Conservation (phyloP, 352 stramenopile species). For the Phytophthora nicotianae region DNA sequence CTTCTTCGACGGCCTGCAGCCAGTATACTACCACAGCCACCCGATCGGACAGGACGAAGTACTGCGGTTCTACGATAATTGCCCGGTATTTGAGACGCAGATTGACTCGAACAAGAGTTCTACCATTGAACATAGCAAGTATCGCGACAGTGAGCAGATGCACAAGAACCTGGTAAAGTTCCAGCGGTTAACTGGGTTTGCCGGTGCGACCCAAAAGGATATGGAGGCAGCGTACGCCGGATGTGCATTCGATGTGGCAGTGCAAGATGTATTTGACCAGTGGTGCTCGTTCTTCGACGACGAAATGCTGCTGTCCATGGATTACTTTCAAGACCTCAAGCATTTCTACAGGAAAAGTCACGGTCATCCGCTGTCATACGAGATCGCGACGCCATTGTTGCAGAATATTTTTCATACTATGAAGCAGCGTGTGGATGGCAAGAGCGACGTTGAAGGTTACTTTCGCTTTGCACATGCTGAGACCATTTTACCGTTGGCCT, state of each 20-base stretch:
- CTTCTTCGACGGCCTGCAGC: conserved; percentile 69
- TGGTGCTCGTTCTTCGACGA: conserved; percentile 77
- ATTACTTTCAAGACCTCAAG: conserved; percentile 89
- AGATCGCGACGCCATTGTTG: conserved; percentile 77
- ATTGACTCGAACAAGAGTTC: conserved; percentile 73
- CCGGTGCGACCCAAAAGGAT: conserved; percentile 49
- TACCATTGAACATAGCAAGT: conserved; percentile 57
- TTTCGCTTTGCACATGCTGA: conserved; percentile 89
- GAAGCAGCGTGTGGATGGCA: conserved; percentile 42
- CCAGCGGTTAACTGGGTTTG: conserved; percentile 30
- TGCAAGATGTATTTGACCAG: conserved; percentile 44
- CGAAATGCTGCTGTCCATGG: conserved; percentile 75
- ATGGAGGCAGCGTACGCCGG: conserved; percentile 79
- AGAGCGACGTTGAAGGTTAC: conserved; percentile 52
- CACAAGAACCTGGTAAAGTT: conserved; percentile 55
- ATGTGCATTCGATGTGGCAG: conserved; percentile 82
- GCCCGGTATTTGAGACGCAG: conserved; percentile 53
- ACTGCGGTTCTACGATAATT: conserved; percentile 88
- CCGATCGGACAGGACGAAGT: conserved; percentile 61
- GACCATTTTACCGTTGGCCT: conserved; percentile 77
- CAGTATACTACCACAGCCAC: conserved; percentile 57
- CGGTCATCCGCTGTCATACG: conserved; percentile 67
- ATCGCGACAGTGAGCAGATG: conserved; percentile 62
- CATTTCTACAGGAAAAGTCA: conserved; percentile 89
- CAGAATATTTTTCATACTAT: conserved; percentile 69